Evolutionary conservation across 495 filamentous ascomycete genomes (phyloP).

Genomic region (Neurospora sp.): DNA sequence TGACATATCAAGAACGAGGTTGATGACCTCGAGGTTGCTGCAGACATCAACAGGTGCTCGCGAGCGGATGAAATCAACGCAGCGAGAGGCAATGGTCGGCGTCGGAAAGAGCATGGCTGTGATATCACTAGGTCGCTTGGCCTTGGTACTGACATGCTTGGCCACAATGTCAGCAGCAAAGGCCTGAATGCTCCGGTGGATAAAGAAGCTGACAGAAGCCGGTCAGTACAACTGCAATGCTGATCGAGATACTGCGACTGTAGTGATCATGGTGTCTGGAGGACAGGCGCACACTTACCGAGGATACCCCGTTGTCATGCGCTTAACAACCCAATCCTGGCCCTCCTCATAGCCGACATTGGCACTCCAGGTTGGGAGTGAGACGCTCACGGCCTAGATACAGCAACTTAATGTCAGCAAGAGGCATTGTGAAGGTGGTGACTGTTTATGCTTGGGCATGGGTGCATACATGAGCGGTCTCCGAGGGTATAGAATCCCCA

Average conservation of each 20-base stretch:
- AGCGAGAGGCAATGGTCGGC: constrained; percentile 52
- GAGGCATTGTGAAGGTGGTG: neutral
- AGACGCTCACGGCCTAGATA: constrained; percentile 83
- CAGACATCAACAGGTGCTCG: constrained; percentile 39
- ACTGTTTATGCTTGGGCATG: constrained; percentile 13
- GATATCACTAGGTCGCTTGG: constrained; percentile 26
- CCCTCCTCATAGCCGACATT: constrained; percentile 93
- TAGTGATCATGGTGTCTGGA: neutral
- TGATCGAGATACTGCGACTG: neutral
- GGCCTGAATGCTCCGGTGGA: constrained; percentile 71
- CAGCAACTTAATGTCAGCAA: neutral
- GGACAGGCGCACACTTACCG: constrained; percentile 35
- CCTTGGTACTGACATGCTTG: constrained; percentile 48
- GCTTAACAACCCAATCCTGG: constrained; percentile 69
- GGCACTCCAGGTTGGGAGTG: constrained; percentile 83
- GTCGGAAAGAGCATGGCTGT: constrained; percentile 74
- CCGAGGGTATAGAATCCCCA: constrained; percentile 50
- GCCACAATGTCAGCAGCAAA: constrained; percentile 60
- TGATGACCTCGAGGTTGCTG: constrained; percentile 50
- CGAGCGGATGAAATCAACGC: constrained; percentile 58
- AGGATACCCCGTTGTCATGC: constrained; percentile 88
- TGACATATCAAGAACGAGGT: constrained; percentile 50
- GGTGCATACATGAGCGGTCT: constrained; percentile 46
- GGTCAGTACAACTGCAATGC: constrained; percentile 1
- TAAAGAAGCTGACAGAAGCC: constrained; percentile 61